These are phyloP conservation scores for Aspergillus nanangensis DNA, from an alignment of 495 filamentous ascomycete genomes.

Conservation along the genomic window DNA sequence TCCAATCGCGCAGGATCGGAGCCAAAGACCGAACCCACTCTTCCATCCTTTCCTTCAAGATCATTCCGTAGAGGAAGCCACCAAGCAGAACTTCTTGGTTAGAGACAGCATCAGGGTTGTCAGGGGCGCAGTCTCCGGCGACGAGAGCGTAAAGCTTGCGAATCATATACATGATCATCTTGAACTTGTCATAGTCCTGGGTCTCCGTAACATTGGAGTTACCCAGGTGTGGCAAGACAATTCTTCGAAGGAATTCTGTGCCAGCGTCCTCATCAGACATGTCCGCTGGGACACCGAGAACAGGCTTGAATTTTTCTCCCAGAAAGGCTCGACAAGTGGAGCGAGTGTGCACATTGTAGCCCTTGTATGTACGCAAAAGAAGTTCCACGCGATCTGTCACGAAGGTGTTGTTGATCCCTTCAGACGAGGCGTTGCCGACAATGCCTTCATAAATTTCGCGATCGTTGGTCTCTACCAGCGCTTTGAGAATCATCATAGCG, in stretches of 20 bases:
- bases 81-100: conserved; percentile 91
- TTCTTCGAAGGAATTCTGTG: conserved; percentile 80
- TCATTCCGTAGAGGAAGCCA: conserved; percentile 90
- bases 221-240: conserved; percentile 88
- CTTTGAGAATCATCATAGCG: conserved; percentile 94
- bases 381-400: conserved; percentile 92
- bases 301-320: conserved; percentile 82
- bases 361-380: conserved; percentile 87
- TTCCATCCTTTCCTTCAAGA: conserved; percentile 89
- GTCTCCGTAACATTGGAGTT: conserved; percentile 73
- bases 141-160: conserved; percentile 90
- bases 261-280: conserved; percentile 84
- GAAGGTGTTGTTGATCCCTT: conserved; percentile 82
- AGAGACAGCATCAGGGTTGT: conserved; percentile 94
- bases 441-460: conserved; percentile 91
- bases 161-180: conserved; percentile 92
- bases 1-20: conserved; percentile 62
- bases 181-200: conserved; percentile 88
- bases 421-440: conserved; percentile 66
- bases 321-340: conserved; percentile 75
- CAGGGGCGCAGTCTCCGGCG: conserved; percentile 83
- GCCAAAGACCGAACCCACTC: conserved; percentile 71
- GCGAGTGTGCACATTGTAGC: conserved; percentile 74
- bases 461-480: conserved; percentile 92
- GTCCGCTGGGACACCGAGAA: conserved; percentile 74